These are phyloP conservation scores for Pythium brachiatum DNA, from an alignment of 352 stramenopile species.

Conservation along the genomic window DNA sequence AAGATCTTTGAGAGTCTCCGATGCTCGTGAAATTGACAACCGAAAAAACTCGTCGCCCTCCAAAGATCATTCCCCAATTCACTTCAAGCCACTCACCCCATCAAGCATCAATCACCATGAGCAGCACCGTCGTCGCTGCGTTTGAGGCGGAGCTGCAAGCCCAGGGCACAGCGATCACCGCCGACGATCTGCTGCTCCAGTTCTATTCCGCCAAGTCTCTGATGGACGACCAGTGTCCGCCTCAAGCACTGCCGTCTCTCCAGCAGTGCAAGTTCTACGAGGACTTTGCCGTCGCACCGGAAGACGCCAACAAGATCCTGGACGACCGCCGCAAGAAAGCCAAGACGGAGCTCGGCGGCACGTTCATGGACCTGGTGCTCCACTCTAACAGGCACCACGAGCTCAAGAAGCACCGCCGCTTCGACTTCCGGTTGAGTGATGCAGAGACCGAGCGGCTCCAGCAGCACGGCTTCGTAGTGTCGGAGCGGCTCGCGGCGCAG, in stretches of 20 bases:
- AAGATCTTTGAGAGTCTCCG: too few relatives aligned
- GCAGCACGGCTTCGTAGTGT: slow-evolving; percentile 23
- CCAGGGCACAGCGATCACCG: slow-evolving; percentile 4
- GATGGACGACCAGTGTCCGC: neutral
- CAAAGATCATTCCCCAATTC: slow-evolving; percentile 10
- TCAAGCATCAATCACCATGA: slow-evolving; percentile 9
- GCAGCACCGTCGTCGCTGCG: neutral
- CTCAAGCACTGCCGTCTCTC: neutral
- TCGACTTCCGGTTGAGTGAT: slow-evolving; percentile 25
- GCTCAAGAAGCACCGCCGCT: slow-evolving; percentile 19
- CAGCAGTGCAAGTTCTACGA: slow-evolving; percentile 19
- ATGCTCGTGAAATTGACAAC: too few relatives aligned
- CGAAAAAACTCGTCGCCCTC: too few relatives aligned
- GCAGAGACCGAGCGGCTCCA: slow-evolving; percentile 14
- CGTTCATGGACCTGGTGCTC: slow-evolving; percentile 16
- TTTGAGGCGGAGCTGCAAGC: slow-evolving; percentile 13
- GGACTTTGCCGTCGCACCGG: slow-evolving; percentile 15
- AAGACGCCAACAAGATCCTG: slow-evolving; percentile 11
- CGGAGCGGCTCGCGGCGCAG: slow-evolving; percentile 14
- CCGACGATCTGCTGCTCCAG: slow-evolving; percentile 11
- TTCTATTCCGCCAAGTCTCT: neutral
- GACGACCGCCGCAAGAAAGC: neutral
- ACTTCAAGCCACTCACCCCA: neutral
- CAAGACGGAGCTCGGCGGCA: slow-evolving; percentile 5
- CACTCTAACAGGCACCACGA: slow-evolving; percentile 15